Evolutionary conservation across 2,329 filamentous ascomycete genomes (phyloP).

Genomic region (Emericellopsis atlantica): DNA sequence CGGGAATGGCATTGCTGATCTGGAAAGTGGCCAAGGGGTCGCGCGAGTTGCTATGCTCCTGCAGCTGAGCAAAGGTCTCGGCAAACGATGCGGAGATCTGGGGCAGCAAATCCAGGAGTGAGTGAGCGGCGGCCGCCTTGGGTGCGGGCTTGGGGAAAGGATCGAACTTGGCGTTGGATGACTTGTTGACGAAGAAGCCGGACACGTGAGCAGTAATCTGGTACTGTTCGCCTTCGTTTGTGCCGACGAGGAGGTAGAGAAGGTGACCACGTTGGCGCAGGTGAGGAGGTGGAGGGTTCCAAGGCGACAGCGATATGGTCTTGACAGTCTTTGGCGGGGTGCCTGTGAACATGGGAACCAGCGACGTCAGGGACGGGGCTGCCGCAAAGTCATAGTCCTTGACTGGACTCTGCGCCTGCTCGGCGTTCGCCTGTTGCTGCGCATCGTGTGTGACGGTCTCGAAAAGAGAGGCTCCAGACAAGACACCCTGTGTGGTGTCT

Average conservation of each 20-base stretch:
- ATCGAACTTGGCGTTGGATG: conserved; percentile 89
- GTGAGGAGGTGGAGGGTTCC: conserved; percentile 92
- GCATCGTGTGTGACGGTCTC: conserved; percentile 54
- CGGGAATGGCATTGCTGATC: conserved; percentile 86
- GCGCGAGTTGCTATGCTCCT: conserved; percentile 72
- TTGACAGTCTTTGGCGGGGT: conserved; percentile 83
- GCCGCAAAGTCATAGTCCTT: conserved; percentile 68
- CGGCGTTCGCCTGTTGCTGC: conserved; percentile 21
- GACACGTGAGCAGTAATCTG: conserved; percentile 90
- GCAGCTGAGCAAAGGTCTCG: conserved; percentile 60
- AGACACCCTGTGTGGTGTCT: conserved; percentile 75
- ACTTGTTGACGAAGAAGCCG: conserved; percentile 96
- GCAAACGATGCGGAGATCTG: conserved; percentile 76
- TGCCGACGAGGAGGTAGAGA: conserved; percentile 78
- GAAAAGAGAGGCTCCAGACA: conserved; percentile 76
- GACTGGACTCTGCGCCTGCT: conserved; percentile 26
- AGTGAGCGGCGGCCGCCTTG: conserved; percentile 72
- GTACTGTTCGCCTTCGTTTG: conserved; percentile 87
- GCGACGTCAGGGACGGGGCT: conserved; percentile 51
- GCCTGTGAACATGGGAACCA: conserved; percentile 56
- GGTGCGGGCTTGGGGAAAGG: conserved; percentile 68
- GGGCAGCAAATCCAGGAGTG: conserved; percentile 67
- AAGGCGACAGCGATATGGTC: conserved; percentile 74
- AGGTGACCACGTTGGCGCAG: conserved; percentile 85
- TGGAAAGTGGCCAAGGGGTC: conserved; percentile 90